Evolutionary conservation across 2,329 filamentous ascomycete species (phyloP).

Genomic region (Arthrobotrys megalospora): DNA sequence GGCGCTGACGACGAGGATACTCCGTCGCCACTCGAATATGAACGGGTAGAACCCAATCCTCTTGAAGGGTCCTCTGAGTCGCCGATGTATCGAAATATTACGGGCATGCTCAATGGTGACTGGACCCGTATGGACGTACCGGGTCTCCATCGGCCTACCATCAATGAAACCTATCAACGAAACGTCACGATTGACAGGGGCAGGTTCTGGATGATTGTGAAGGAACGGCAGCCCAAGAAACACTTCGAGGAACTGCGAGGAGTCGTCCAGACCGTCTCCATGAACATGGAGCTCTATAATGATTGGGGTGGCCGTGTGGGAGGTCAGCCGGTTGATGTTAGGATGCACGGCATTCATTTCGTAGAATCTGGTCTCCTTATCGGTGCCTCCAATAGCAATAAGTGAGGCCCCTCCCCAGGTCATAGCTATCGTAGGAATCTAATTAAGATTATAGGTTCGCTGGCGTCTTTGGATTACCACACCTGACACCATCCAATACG

Average conservation of each 20-base stretch:
- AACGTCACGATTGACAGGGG: conserved; percentile 63
- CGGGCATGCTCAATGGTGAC: conserved; percentile 57
- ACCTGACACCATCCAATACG: conserved; percentile 77
- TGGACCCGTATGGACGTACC: conserved; percentile 50
- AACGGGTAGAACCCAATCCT: conserved; percentile 30
- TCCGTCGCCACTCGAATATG: conserved; percentile 21
- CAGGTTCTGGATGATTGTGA: conserved; percentile 63
- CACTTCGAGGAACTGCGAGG: conserved; percentile 47
- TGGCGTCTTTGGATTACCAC: conserved; percentile 90
- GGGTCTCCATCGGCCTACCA: conserved; percentile 33
- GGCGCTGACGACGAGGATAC: conserved; percentile 11
- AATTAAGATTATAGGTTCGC: conserved; percentile 70
- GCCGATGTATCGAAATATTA: conserved; percentile 55
- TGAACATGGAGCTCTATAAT: conserved; percentile 63
- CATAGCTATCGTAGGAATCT: neutral
- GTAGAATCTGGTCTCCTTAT: conserved; percentile 83
- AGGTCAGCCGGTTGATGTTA: conserved; percentile 73
- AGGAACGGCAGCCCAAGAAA: conserved; percentile 59
- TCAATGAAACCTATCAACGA: conserved; percentile 63
- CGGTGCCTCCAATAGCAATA: conserved; percentile 91
- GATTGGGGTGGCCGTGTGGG: conserved; percentile 53
- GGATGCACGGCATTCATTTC: conserved; percentile 88
- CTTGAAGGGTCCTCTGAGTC: conserved; percentile 32
- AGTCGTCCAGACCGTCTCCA: conserved; percentile 62
- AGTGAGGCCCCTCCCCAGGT: conserved; percentile 70